These are phyloP conservation scores for Lactuca sativa DNA, from an alignment of 129 eudicot genomes.

Conservation along the genomic window DNA sequence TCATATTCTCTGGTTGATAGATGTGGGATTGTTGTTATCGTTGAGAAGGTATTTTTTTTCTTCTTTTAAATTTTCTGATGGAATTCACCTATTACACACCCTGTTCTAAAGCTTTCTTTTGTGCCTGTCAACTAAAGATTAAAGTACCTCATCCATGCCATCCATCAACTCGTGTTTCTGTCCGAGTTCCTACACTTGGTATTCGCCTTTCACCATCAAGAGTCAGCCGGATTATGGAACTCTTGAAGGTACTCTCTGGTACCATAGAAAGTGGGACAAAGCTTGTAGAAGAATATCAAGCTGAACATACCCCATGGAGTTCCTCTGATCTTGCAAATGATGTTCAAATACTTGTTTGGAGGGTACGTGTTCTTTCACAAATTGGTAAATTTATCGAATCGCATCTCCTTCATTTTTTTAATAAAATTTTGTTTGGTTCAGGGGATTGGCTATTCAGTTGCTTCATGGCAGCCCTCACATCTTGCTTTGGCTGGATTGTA, in stretches of 20 bases:
- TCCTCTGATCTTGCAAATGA: conserved; percentile 81
- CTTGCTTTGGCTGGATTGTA: conserved; percentile 74
- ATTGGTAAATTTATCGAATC: neutral
- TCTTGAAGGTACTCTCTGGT: conserved; percentile 65
- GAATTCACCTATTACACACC: conserved; percentile 3
- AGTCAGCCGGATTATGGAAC: conserved; percentile 65
- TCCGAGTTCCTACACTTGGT: conserved; percentile 91
- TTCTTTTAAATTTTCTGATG: neutral
- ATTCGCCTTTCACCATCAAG: conserved; percentile 85
- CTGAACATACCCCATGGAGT: conserved; percentile 76
- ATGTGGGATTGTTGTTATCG: conserved; percentile 86
- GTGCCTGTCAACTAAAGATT: conserved; percentile 45
- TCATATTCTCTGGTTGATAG: conserved; percentile 79
- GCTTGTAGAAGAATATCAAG: conserved; percentile 47
- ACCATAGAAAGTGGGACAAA: conserved; percentile 59
- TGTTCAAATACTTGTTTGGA: conserved; percentile 91
- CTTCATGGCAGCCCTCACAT: conserved; percentile 89
- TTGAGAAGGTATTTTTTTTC: conserved; percentile 67
- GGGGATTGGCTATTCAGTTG: conserved; percentile 99
- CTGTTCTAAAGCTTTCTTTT: conserved; percentile 19
- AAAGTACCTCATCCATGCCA: conserved; percentile 82
- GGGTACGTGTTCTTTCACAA: conserved; percentile 44
- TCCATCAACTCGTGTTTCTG: conserved; percentile 81
- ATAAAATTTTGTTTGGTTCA: conserved; percentile 29
- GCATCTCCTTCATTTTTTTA: neutral